A percentile compares a stretch with the other conserved stretches of the same genome.
phyloP scores from a whole-genome alignment of 2,329 filamentous ascomycete species.

The Alternaria infectoria region DNA sequence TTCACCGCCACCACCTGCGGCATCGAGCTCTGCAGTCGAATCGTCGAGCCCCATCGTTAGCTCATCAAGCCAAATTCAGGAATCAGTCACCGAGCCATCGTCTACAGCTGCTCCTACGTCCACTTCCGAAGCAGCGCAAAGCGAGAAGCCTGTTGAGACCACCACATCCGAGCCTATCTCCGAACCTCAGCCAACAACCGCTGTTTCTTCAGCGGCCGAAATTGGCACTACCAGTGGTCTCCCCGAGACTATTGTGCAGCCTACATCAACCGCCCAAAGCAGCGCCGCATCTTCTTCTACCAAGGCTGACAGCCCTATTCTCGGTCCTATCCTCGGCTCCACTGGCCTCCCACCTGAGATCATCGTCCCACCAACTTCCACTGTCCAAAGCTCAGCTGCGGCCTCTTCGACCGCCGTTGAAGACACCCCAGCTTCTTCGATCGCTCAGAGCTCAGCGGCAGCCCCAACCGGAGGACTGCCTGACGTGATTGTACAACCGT shows the following conservation, averaged over 20 bases:
- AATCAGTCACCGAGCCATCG: not conserved
- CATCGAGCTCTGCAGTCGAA: not conserved
- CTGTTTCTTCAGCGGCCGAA: not conserved
- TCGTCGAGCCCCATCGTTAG: not conserved
- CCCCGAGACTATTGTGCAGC: constrained; percentile 8
- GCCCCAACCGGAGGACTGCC: constrained; percentile 4
- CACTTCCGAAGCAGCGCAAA: constrained; percentile 5
- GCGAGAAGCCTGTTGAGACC: constrained; percentile 2
- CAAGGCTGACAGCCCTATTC: not conserved
- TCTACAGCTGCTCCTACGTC: constrained; percentile 2
- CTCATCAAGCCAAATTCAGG: not conserved
- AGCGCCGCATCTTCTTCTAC: not conserved
- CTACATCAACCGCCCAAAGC: constrained; percentile 4
- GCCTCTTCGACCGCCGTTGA: not conserved
- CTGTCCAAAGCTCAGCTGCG: not conserved
- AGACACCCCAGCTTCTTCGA: not conserved
- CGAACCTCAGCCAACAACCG: constrained; percentile 4
- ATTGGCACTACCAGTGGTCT: constrained; percentile 10
- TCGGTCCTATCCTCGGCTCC: constrained; percentile 3
- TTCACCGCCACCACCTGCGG: constrained; percentile 6
- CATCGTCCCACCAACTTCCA: constrained; percentile 9
- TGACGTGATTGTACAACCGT: constrained; percentile 9
- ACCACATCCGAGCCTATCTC: constrained; percentile 1
- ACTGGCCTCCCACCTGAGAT: constrained; percentile 12
- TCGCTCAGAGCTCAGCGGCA: not conserved